Conservation (phyloP, 2,329 filamentous ascomycete genomes). For the Ustulina deusta region DNA sequence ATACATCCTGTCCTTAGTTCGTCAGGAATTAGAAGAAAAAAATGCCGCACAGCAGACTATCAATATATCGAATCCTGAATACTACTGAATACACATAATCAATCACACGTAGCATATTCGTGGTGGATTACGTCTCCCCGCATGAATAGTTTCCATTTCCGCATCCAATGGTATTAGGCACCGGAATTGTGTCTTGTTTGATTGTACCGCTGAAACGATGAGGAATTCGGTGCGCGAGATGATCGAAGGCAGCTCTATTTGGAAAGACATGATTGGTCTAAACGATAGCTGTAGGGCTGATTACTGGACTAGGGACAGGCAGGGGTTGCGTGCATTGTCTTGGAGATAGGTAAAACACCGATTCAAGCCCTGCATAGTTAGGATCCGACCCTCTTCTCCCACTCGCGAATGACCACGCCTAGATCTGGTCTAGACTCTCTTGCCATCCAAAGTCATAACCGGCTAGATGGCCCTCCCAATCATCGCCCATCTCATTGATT, state of each 20-base stretch:
- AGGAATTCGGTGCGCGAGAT: constrained; percentile 19
- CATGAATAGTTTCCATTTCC: constrained; percentile 7
- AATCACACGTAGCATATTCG: constrained; percentile 30
- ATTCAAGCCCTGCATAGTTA: neutral
- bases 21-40: neutral
- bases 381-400: neutral
- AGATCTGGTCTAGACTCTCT: neutral
- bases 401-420: no score
- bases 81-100: constrained; percentile 2
- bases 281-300: constrained; percentile 33
- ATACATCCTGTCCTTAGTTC: neutral
- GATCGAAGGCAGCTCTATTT: constrained; percentile 33
- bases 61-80: neutral
- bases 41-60: neutral
- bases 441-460: neutral
- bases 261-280: constrained; percentile 18
- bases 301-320: neutral
- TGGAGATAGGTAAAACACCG: constrained; percentile 6
- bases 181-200: constrained; percentile 39
- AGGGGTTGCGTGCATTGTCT: constrained; percentile 23
- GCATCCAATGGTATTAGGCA: constrained; percentile 43
- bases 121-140: constrained; percentile 34
- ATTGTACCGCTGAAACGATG: constrained; percentile 28
- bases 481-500: neutral
- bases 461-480: neutral